phyloP scores from a whole-genome alignment of 1,139 yeast genomes.

The Saccharomyces hybrid region DNA sequence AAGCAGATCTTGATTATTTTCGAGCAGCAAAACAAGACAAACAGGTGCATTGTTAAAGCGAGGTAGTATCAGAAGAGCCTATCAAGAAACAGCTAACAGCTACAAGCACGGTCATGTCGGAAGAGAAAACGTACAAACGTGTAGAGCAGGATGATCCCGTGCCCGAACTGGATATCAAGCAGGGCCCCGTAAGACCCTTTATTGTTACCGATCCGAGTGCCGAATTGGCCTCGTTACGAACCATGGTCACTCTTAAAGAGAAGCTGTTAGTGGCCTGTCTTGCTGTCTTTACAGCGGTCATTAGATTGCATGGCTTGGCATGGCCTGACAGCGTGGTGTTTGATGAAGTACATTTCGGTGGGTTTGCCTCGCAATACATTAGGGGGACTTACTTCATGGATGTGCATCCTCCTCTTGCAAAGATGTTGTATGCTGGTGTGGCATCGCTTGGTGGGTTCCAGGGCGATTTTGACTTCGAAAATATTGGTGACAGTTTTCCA shows the following conservation, averaged over 20 bases:
- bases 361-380: conserved; percentile 69
- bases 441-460: conserved; percentile 66
- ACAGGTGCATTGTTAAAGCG: background rate
- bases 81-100: background rate
- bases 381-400: conserved; percentile 75
- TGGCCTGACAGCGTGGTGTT: conserved; percentile 80
- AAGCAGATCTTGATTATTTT: background rate
- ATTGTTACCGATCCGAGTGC: conserved; percentile 40
- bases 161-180: conserved; percentile 34
- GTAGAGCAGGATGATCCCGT: conserved; percentile 37
- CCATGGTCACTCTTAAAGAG: conserved; percentile 33
- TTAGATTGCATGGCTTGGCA: conserved; percentile 56
- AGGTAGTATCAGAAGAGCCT: background rate
- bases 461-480: conserved; percentile 66
- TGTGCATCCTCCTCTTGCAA: conserved; percentile 91
- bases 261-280: conserved; percentile 41
- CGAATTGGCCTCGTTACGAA: conserved; percentile 34
- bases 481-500: conserved; percentile 63
- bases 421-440: conserved; percentile 77
- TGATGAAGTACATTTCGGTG: conserved; percentile 86
- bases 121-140: background rate
- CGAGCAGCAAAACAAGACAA: background rate
- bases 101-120: conserved; percentile 2
- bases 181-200: conserved; percentile 38
- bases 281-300: conserved; percentile 44